Evolutionary conservation across 129 eudicot genomes (phyloP).

Genomic region (Chrysanthemum seticuspe): DNA sequence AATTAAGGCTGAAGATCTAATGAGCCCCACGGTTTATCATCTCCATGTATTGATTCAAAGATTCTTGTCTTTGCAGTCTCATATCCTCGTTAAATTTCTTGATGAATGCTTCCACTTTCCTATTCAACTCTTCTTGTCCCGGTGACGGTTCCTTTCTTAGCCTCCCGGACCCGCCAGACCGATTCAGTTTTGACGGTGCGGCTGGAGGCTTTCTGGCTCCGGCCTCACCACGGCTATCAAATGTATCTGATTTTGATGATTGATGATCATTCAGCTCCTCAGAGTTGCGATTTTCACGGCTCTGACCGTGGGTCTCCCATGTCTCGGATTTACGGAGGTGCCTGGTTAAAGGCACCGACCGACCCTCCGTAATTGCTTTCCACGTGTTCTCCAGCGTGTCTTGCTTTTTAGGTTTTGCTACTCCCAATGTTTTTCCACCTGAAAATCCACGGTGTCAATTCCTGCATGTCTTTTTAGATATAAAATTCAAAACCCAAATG

Average conservation of each 20-base stretch:
- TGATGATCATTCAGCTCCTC: neutral
- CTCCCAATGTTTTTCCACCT: conserved; percentile 52
- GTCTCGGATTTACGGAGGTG: conserved; percentile 65
- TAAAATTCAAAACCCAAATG: neutral
- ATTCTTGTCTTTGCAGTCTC: conserved; percentile 72
- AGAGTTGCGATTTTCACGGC: conserved; percentile 8
- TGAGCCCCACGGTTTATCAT: conserved; percentile 61
- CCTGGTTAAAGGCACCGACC: conserved; percentile 62
- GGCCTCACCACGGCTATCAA: conserved; percentile 20
- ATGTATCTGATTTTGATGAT: conserved; percentile 43
- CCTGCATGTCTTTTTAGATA: neutral
- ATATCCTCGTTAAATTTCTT: conserved; percentile 68
- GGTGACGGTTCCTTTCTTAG: conserved; percentile 55
- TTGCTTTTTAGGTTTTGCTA: conserved; percentile 51
- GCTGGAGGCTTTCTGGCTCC: conserved; percentile 15
- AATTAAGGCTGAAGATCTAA: neutral
- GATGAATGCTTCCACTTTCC: conserved; percentile 71
- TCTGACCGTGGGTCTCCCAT: conserved; percentile 36
- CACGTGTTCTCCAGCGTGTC: conserved; percentile 79
- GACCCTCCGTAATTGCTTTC: conserved; percentile 70
- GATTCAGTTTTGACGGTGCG: conserved; percentile 27
- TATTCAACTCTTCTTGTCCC: conserved; percentile 76
- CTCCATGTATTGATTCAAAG: conserved; percentile 54
- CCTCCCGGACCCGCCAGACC: conserved; percentile 41
- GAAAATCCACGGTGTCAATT: neutral